Evolutionary conservation across 2,329 filamentous ascomycete genomes (phyloP).

Genomic region (Aureobasidium sp.): DNA sequence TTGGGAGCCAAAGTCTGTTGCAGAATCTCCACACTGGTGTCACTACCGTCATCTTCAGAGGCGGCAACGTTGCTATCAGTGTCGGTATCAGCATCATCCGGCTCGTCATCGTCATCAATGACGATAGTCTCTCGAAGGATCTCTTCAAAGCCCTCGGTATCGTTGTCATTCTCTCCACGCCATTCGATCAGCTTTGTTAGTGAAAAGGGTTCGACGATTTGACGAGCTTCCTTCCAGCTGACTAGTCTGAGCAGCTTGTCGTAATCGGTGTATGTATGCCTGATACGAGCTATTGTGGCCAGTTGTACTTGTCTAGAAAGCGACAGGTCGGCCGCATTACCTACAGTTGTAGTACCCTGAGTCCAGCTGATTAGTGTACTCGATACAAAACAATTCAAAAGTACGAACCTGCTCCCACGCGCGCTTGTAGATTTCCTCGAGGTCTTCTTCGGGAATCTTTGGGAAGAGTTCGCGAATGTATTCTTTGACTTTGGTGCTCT

Average conservation of each 20-base stretch:
- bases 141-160: conserved; percentile 47
- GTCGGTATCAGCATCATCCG: conserved; percentile 5
- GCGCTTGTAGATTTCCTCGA: conserved; percentile 49
- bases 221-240: conserved; percentile 45
- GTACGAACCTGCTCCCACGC: conserved; percentile 48
- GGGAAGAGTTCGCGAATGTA: conserved; percentile 55
- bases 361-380: conserved; percentile 17
- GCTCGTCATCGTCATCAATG: conserved; percentile 48
- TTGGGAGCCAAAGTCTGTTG: conserved; percentile 10
- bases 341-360: conserved; percentile 48
- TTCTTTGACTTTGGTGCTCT: conserved; percentile 42
- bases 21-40: conserved; percentile 7
- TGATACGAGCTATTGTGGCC: conserved; percentile 53
- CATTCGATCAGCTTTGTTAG: conserved; percentile 52
- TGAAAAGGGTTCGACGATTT: conserved; percentile 45
- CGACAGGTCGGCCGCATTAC: conserved; percentile 45
- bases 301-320: conserved; percentile 51
- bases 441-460: conserved; percentile 50
- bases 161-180: conserved; percentile 50
- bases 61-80: neutral
- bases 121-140: conserved; percentile 56
- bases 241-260: conserved; percentile 47
- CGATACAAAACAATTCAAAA: neutral
- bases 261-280: conserved; percentile 54
- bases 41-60: conserved; percentile 3